Base-by-base conservation (phyloP, 2,329 filamentous ascomycete species). In the Aspergillus tamarii region DNA sequence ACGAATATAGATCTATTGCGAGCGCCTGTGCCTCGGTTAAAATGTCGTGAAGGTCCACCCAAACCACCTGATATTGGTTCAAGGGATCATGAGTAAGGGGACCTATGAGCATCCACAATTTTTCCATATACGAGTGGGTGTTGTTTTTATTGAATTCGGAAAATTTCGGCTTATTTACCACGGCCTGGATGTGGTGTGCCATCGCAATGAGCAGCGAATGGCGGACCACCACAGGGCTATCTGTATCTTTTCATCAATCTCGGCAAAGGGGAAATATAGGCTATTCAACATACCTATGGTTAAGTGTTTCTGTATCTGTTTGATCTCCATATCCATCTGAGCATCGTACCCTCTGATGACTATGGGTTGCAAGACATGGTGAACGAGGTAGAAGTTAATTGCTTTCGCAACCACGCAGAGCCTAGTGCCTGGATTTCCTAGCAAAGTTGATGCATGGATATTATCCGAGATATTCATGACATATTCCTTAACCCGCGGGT, bases 21-120 rank as follows among this genome's bases (percentile, higher is more conserved):
- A 78, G 67, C 1, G 57, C 58, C 21, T 73, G 70, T 0, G 74
- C 74, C 3, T 76, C 70, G 4, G 62, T n/a, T 41, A 77, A 66
- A n/a, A 78, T 68, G 1, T 58, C 48, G 1, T 12, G 59, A 7
- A 75, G 61, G 1, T 70, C 71, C 8, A 55, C 55, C 68, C 69
- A 73, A 19, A 68, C 69, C 12, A 23, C 14, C 46, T 45, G 56
- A 53, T 64, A 52, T 23, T 61, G 62, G 12, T 56, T 57, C 11
- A 41, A 9, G 43, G 57, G 23, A 57, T 69, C 57, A 9, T 67
- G 62, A 36, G 73, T 66, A 5, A 75, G 63, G 10, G 72, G 73
- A 0, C 64, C 62, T 19, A 77, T 57, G 19, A 69, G 54, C 2
- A 62, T 21, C 67, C 68, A 74, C 26, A 77, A 62, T 4, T 64